Evolutionary conservation across 2,329 filamentous ascomycete genomes (phyloP).

Genomic region (Diaporthe sp.): DNA sequence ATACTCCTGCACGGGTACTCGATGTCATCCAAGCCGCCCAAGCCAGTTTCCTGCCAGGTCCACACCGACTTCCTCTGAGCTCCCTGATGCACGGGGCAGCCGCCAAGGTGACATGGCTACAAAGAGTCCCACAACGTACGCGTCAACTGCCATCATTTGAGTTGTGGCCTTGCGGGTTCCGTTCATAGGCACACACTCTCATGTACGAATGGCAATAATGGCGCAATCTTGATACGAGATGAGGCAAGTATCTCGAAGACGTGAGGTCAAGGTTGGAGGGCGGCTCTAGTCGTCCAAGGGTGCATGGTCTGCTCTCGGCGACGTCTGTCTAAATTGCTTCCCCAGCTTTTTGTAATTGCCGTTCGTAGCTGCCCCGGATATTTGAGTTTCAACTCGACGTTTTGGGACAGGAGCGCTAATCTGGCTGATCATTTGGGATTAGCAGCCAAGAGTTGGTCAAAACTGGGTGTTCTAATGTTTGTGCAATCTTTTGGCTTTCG

Average conservation of each 20-base stretch:
- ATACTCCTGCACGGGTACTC: not conserved
- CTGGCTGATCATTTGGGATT: conserved; percentile 37
- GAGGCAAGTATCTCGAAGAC: not conserved
- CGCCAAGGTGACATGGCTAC: conserved; percentile 2
- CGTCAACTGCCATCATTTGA: conserved; percentile 19
- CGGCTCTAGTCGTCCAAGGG: conserved; percentile 1
- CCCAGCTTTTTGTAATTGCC: conserved; percentile 37
- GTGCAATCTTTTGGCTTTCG: conserved; percentile 24
- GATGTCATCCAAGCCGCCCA: conserved; percentile 30
- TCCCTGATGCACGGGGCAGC: not conserved
- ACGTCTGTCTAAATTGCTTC: conserved; percentile 29
- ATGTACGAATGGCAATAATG: not conserved
- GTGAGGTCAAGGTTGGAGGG: not conserved
- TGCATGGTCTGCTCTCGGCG: conserved; percentile 22
- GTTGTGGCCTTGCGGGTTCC: conserved; percentile 4
- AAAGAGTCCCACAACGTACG: conserved; percentile 12
- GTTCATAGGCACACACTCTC: conserved; percentile 1
- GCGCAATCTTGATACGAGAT: conserved; percentile 32
- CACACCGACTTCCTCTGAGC: conserved; percentile 24
- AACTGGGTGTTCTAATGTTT: conserved; percentile 28
- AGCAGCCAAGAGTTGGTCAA: conserved; percentile 23
- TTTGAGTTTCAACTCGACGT: conserved; percentile 33
- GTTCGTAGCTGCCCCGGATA: conserved; percentile 20
- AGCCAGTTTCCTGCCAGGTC: conserved; percentile 12
- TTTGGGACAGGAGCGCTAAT: conserved; percentile 34